Percentiles rank a stretch among this genome's conserved stretches.
phyloP scores from a whole-genome alignment of 306 rosid species.

The Geum urbanum region DNA sequence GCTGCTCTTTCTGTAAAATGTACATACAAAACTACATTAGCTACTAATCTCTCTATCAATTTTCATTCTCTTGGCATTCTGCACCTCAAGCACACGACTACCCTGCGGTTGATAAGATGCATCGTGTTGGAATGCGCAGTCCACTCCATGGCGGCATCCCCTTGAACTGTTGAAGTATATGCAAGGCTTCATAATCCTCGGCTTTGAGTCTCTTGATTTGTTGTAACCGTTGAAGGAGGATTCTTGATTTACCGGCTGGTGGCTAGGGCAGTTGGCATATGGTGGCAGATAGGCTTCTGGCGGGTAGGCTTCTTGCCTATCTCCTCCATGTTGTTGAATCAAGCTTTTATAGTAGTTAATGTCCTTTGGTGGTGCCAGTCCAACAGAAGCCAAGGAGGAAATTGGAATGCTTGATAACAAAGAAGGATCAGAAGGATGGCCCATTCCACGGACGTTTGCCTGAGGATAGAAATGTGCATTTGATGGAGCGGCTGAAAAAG shows the following conservation, averaged over 20 bases:
- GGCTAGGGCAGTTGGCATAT: constrained; percentile 37
- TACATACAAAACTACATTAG: constrained; percentile 34
- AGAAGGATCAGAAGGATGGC: constrained; percentile 39
- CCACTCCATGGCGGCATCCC: constrained; percentile 88
- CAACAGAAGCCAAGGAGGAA: constrained; percentile 35
- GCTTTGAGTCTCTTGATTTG: constrained; percentile 54
- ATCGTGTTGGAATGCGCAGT: constrained; percentile 82
- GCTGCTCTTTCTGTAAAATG: constrained; percentile 31
- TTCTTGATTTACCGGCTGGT: constrained; percentile 53
- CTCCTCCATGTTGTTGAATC: constrained; percentile 96
- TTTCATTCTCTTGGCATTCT: constrained; percentile 68
- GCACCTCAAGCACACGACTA: constrained; percentile 42
- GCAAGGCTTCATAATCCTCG: constrained; percentile 90
- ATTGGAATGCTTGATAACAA: constrained; percentile 27
- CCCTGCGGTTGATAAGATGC: constrained; percentile 51
- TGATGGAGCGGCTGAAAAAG: constrained; percentile 30
- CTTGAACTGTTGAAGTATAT: constrained; percentile 77
- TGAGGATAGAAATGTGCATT: constrained; percentile 39
- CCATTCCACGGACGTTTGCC: constrained; percentile 34
- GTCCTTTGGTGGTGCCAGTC: constrained; percentile 56
- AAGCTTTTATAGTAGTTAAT: constrained; percentile 75
- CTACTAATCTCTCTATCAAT: constrained; percentile 79
- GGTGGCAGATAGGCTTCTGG: constrained; percentile 16
- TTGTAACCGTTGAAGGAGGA: constrained; percentile 35
- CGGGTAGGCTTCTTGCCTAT: constrained; percentile 47